Evolutionary conservation across 2,329 filamentous ascomycete genomes (phyloP), one percentile per base, ranked within the genome.

Genomic region (Ilyonectria robusta): DNA sequence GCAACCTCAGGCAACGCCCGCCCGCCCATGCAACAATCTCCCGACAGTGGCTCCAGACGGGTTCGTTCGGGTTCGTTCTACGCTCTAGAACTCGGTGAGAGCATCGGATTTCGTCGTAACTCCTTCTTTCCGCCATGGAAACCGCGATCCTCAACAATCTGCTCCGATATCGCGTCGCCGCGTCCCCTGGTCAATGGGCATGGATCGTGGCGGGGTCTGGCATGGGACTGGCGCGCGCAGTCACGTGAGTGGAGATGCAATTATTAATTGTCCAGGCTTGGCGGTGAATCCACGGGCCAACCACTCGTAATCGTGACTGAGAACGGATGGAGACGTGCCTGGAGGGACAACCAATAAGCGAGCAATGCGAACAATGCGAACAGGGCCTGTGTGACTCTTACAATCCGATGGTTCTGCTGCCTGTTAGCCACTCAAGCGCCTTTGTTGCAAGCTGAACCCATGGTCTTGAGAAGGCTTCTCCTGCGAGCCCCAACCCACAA

Each of bases 1-100:
- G 67, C 67, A 76, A 72, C 74, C 74, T 73, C 26, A 73, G 71
- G 72, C 74, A 75, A 75, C 72, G 31, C 65, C 69, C 23, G 23
- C 66, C 60, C 33, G 54, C 61, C 53, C 55, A 70, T 46, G 63
- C 66, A 66, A 23, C 48, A 40, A 55, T 44, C 37, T 55, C 57
- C 31, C 63, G 56, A 67, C 68, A 71, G 60, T 40, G 50, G 19
- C 62, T 59, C 46, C 33, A 61, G 26, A 19, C 57, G 29, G 46
- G 53, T 13, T 19, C 42, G 7, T 31, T 47, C 59, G 42, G 42
- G 51, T 46, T 68, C 44, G 19, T 61, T 67, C 9, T 37, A 21
- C 23, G 13, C n/a, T 1, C 10, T 1, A 21, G 13, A 55, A 57
- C n/a, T 37, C 50, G 35, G 26, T 15, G 19, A 40, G 13, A 56